A percentile compares a stretch with the other conserved stretches of the same genome.
phyloP scores from a whole-genome alignment of 768 basidiomycete genomes.

The Scleroderma bovista region DNA sequence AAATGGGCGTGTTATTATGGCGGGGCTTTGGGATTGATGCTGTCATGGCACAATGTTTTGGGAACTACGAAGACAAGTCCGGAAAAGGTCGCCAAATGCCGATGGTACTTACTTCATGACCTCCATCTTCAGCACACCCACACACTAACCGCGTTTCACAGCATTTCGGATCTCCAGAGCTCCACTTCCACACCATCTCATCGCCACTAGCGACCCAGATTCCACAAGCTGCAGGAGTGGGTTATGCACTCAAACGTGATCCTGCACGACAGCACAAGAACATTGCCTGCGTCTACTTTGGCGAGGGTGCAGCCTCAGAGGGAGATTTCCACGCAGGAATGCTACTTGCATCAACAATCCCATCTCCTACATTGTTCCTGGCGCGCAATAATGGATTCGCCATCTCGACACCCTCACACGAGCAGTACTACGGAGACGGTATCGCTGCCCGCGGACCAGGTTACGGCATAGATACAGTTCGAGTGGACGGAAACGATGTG shows the following conservation, averaged over 20 bases:
- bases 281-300: constrained; percentile 86
- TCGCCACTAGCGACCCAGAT: constrained; percentile 93
- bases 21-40: constrained; percentile 73
- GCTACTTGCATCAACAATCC: constrained; percentile 70
- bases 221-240: constrained; percentile 91
- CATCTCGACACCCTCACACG: constrained; percentile 85
- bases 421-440: constrained; percentile 91
- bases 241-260: constrained; percentile 79
- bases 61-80: constrained; percentile 72
- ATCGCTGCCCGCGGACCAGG: constrained; percentile 87
- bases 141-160: constrained; percentile 23
- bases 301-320: constrained; percentile 92
- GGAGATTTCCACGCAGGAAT: constrained; percentile 95
- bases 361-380: constrained; percentile 68
- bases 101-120: constrained; percentile 72
- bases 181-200: constrained; percentile 93
- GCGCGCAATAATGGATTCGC: constrained; percentile 89
- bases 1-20: constrained; percentile 88
- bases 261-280: constrained; percentile 60
- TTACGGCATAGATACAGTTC: constrained; percentile 86
- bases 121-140: background rate
- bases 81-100: constrained; percentile 94
- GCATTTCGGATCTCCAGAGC: constrained; percentile 80
- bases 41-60: constrained; percentile 92
- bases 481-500: constrained; percentile 92